Conservation (phyloP, 345 rosid genomes). For the Salix brachista region DNA sequence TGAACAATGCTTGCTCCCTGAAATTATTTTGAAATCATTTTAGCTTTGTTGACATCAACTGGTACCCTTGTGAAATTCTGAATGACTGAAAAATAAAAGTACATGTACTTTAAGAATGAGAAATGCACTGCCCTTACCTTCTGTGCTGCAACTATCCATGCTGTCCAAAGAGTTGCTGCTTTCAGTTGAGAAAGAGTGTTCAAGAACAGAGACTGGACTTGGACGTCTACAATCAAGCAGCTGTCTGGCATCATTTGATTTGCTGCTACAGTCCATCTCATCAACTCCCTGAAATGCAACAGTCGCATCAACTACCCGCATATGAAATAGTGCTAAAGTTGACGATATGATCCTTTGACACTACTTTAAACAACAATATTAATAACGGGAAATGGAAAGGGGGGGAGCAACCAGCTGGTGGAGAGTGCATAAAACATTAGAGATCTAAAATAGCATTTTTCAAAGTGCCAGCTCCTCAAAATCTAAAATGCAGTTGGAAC, state of each 20-base stretch:
- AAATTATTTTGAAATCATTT: constrained; percentile 10
- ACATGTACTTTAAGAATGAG: neutral
- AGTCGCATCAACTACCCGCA: constrained; percentile 9
- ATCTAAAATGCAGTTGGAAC: neutral
- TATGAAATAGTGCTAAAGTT: neutral
- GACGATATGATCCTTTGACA: neutral
- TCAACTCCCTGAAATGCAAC: constrained; percentile 44
- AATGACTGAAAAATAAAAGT: neutral
- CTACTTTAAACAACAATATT: too few species aligned
- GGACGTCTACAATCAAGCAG: constrained; percentile 43
- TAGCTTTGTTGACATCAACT: neutral
- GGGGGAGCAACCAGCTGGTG: too few species aligned
- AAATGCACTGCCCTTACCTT: constrained; percentile 33
- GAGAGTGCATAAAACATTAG: too few species aligned
- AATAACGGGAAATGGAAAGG: too few species aligned
- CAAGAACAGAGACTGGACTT: constrained; percentile 73
- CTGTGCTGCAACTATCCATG: constrained; percentile 38
- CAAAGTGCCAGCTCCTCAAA: too few species aligned
- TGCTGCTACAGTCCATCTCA: constrained; percentile 39
- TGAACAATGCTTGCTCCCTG: constrained; percentile 54
- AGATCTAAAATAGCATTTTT: too few species aligned
- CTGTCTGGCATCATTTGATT: constrained; percentile 30
- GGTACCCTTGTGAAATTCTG: neutral
- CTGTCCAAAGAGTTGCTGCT: constrained; percentile 65
- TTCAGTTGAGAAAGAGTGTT: constrained; percentile 50